Evolutionary conservation across 495 filamentous ascomycete genomes (phyloP).

Genomic region (Glutinoglossum americanum): DNA sequence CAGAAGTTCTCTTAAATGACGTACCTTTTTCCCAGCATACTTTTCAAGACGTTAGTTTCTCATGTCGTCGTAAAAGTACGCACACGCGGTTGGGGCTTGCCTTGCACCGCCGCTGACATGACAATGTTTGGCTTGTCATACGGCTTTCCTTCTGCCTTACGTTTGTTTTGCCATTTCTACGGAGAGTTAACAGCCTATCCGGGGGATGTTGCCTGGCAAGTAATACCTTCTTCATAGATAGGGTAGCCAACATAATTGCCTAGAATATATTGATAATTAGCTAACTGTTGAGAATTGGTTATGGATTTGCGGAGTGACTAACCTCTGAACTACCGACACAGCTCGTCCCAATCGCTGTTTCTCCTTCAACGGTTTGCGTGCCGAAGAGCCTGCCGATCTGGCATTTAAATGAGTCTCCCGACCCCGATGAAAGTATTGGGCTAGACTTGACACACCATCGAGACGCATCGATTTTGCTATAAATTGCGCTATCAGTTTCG

Average conservation of each 20-base stretch:
- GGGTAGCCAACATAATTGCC: slow-evolving; percentile 71
- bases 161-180: slow-evolving; percentile 61
- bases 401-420: neutral
- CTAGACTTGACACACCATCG: slow-evolving; percentile 55
- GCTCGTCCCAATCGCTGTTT: slow-evolving; percentile 1
- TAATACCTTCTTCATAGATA: slow-evolving; percentile 66
- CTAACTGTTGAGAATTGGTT: too few relatives aligned
- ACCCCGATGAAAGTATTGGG: slow-evolving; percentile 43
- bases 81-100: slow-evolving; percentile 12
- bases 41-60: slow-evolving; percentile 1
- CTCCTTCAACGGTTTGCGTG: slow-evolving; percentile 24
- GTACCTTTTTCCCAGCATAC: slow-evolving; percentile 3
- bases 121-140: slow-evolving; percentile 61
- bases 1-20: neutral
- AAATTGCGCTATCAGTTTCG: neutral
- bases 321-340: slow-evolving; percentile 62
- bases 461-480: slow-evolving; percentile 65
- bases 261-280: neutral
- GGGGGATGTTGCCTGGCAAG: neutral
- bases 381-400: slow-evolving; percentile 72
- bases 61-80: neutral
- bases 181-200: neutral
- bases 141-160: slow-evolving; percentile 55
- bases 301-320: slow-evolving; percentile 43
- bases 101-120: slow-evolving; percentile 84